A percentile compares a stretch with the other conserved stretches of the same genome.
phyloP scores from a whole-genome alignment of 352 stramenopile species.

The Phytophthora citricola region DNA sequence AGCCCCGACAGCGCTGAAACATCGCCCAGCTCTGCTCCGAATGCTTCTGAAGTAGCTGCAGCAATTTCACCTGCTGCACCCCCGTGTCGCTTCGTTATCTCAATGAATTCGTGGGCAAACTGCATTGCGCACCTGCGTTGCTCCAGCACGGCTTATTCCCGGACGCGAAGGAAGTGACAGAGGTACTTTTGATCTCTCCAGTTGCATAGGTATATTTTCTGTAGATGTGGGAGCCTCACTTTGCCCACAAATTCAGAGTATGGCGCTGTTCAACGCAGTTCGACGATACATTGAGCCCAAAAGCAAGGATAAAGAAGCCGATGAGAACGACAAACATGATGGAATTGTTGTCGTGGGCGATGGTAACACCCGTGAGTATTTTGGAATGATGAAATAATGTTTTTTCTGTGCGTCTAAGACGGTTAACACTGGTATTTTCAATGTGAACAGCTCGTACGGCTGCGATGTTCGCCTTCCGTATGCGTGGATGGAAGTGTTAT shows the following conservation, averaged over 20 bases:
- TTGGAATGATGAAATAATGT: slow-evolving; percentile 1
- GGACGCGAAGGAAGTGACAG: slow-evolving; percentile 85
- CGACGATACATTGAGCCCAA: slow-evolving; percentile 64
- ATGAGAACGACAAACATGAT: slow-evolving; percentile 43
- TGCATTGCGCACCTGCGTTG: slow-evolving; percentile 74
- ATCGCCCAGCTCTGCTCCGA: slow-evolving; percentile 4
- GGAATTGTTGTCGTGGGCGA: slow-evolving; percentile 84
- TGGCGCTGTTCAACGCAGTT: slow-evolving; percentile 86
- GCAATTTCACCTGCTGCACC: slow-evolving; percentile 13
- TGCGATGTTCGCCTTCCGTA: slow-evolving; percentile 76
- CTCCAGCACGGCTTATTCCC: slow-evolving; percentile 80
- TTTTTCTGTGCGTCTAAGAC: background rate
- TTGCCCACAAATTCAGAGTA: slow-evolving; percentile 53
- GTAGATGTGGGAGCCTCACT: background rate
- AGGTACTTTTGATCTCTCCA: slow-evolving; percentile 42
- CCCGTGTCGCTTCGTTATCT: slow-evolving; percentile 78
- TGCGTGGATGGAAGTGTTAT: slow-evolving; percentile 79
- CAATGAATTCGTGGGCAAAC: slow-evolving; percentile 85
- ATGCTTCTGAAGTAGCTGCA: background rate
- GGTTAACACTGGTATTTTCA: background rate
- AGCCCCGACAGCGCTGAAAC: slow-evolving; percentile 8
- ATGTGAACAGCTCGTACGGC: slow-evolving; percentile 64
- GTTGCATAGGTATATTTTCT: background rate
- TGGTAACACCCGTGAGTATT: slow-evolving; percentile 71
- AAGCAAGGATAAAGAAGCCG: slow-evolving; percentile 9